Evolutionary conservation across 495 filamentous ascomycete genomes (phyloP), one percentile per base, ranked within the genome.

Genomic region (Amphirosellinia nigrospora): DNA sequence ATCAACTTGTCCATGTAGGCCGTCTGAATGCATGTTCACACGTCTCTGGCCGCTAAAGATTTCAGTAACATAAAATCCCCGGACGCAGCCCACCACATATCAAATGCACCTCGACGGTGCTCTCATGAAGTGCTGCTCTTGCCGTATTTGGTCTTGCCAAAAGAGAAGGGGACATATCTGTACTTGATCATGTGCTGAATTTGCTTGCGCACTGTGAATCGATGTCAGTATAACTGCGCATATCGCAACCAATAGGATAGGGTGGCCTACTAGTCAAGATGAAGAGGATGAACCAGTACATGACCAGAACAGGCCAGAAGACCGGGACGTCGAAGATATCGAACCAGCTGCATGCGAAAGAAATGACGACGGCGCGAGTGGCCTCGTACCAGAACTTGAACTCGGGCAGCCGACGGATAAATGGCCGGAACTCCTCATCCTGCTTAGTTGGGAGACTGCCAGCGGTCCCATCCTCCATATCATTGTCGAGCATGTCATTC

Each of bases 121-220:
- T 36, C 68, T 74, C 70, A 83, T 28, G 76, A 78, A 36, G 77
- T 79, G 76, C 84, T 86, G 75, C 78, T 83, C 80, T 86, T 88
- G 70, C 81, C 85, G 82, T 97, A 98, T 68, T 89, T 87, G 34
- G 92, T 87, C 89, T 98, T 98, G 79, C 94, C 94, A 72, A 97
- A 90, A 21, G 93, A 90, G 86, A 98, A 98, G 48, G 94, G 94
- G 36, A 98, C 94, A 78, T 98, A 99, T 82, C 96, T 93, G 84
- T 99, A 99, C 84, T 98, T 99, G 89, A 99, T 97, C 96, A 99
- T 99, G 82, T 97, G 94, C 86, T 99, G 96, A 70, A 99, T 99
- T 83, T 99, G 96, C 82, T 94, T 91, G 77, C 96, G 88, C 96
- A 99, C 94, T 97, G 72, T 43, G 61, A 9, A 61, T 38, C 0